Percentiles rank a stretch among this genome's conserved stretches.
These are phyloP conservation scores for Cercophora samala DNA, from an alignment of 495 filamentous ascomycete genomes.

Conservation along the genomic window DNA sequence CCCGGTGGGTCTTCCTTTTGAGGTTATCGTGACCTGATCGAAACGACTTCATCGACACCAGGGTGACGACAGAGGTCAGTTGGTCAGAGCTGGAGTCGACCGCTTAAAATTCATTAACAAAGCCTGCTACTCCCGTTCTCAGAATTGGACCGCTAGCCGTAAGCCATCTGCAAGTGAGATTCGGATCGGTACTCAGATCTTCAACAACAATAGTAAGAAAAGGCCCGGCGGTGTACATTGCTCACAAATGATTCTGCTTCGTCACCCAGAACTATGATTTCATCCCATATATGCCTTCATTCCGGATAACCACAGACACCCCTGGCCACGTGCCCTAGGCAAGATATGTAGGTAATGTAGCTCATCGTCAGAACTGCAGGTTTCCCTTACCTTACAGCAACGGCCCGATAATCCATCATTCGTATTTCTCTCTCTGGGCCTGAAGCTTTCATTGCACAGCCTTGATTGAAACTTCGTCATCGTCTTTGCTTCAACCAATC, in stretches of 20 bases:
- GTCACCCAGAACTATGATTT: not conserved
- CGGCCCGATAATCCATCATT: not conserved
- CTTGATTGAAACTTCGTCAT: not conserved
- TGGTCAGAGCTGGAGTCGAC: not conserved
- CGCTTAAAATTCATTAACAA: not conserved
- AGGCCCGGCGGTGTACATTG: not conserved
- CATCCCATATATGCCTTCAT: not conserved
- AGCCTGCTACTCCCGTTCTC: not conserved
- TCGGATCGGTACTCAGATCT: not conserved
- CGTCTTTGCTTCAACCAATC: not conserved
- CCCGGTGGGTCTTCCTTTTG: not conserved
- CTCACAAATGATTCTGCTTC: not conserved
- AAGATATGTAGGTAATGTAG: not conserved
- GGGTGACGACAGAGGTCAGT: not conserved
- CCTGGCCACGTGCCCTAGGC: not conserved
- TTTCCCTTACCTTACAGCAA: not conserved
- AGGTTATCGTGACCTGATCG: not conserved
- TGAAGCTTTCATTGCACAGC: not conserved
- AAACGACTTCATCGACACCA: not conserved
- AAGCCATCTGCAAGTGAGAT: not conserved
- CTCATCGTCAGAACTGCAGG: not conserved
- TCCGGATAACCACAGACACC: not conserved
- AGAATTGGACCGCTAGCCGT: not conserved
- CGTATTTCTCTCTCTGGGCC: not conserved
- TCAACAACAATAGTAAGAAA: not conserved